phyloP scores from a whole-genome alignment of 2,329 filamentous ascomycete genomes.

The Chaetomium strumarium region DNA sequence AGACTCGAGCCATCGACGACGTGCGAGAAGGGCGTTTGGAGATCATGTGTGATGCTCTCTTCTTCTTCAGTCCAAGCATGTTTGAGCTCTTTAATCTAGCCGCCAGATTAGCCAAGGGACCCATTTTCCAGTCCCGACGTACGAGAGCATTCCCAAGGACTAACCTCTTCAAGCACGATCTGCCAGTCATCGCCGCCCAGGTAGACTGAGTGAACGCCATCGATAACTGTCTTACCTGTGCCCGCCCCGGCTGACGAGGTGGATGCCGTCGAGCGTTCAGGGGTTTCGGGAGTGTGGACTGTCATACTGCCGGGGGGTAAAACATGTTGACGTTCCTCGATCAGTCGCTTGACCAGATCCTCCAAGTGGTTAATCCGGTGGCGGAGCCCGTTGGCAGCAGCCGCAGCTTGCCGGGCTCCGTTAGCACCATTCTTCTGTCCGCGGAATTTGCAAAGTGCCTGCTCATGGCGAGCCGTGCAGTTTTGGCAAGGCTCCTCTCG shows the following conservation, averaged over 20 bases:
- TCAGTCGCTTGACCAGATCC: slow-evolving; percentile 19
- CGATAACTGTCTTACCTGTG: slow-evolving; percentile 20
- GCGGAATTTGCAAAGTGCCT: slow-evolving; percentile 23
- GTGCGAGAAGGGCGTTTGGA: slow-evolving; percentile 27
- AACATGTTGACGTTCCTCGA: slow-evolving; percentile 13
- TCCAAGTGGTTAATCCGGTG: slow-evolving; percentile 23
- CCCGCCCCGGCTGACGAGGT: neutral
- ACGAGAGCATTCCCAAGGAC: neutral
- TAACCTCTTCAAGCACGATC: slow-evolving; percentile 25
- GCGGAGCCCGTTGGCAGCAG: slow-evolving; percentile 18
- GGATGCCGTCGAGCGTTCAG: neutral
- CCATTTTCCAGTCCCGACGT: neutral
- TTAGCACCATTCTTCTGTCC: slow-evolving; percentile 11
- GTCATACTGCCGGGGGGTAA: neutral
- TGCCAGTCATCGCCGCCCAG: slow-evolving; percentile 24
- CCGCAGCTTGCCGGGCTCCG: neutral
- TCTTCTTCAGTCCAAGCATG: slow-evolving; percentile 20
- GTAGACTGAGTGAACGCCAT: slow-evolving; percentile 24
- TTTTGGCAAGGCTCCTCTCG: slow-evolving; percentile 28
- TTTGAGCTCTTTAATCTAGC: slow-evolving; percentile 26
- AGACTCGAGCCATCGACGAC: slow-evolving; percentile 26
- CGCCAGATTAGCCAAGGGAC: neutral
- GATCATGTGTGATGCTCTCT: slow-evolving; percentile 13
- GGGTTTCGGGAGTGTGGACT: neutral
- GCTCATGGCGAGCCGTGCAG: slow-evolving; percentile 22